A percentile compares a stretch with the other conserved stretches of the same genome.
Conservation (phyloP, 495 filamentous ascomycete genomes). For the Xylaria acuta region DNA sequence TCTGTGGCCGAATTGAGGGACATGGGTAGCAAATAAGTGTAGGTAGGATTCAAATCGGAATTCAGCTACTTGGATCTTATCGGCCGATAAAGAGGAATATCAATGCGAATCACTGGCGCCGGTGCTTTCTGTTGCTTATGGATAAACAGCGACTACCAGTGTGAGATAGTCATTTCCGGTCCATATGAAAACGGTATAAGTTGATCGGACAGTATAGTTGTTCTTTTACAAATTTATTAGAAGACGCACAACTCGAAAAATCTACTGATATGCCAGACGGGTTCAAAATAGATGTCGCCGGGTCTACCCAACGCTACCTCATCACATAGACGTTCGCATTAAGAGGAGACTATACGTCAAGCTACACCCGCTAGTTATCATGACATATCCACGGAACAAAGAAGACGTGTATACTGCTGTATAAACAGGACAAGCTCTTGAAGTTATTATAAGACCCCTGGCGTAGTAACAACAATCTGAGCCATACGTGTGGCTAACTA, state of each 20-base stretch:
- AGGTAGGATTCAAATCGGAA: neutral
- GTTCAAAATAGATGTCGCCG: neutral
- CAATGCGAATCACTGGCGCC: neutral
- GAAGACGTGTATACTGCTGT: neutral
- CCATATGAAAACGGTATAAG: neutral
- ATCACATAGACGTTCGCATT: neutral
- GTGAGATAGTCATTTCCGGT: neutral
- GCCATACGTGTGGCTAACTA: neutral
- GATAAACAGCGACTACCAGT: neutral
- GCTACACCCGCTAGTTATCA: neutral
- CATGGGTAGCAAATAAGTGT: neutral
- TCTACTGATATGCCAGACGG: neutral
- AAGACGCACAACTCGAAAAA: neutral
- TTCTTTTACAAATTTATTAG: neutral
- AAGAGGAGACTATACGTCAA: neutral
- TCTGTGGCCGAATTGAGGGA: neutral
- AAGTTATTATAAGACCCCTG: no score
- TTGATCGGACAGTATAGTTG: neutral
- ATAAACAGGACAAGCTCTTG: no score
- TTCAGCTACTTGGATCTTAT: neutral
- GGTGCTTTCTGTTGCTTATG: no score
- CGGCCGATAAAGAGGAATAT: neutral
- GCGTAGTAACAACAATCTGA: neutral
- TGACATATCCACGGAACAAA: neutral
- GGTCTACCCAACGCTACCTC: neutral